Base-by-base conservation (phyloP, 345 rosid species). In the Cardamine chenopodiifolia region DNA sequence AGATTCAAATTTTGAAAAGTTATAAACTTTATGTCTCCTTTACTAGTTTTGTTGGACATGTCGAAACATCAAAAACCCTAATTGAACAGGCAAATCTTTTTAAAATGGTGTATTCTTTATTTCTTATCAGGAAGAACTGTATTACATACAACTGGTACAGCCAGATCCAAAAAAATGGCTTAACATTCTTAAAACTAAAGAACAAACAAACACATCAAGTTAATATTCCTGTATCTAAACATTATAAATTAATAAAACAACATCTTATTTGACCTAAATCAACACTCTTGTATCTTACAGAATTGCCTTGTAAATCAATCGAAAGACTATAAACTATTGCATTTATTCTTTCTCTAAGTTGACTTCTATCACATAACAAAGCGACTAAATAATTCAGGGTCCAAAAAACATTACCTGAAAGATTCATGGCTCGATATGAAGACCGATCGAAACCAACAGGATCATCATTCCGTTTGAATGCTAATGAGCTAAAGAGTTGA, bases 401-500 rank as follows among this genome's bases (percentile, higher is more conserved):
- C 6, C 5, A 10, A 26, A 56, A 44, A 19, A 62, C 29, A 23
- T 69, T 8, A 55, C 66, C 57, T 39, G 39, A 17, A 6, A 39
- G n/a, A 58, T 71, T 39, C 77, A 58, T 44, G 23, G 32, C 28
- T 72, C 4, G 7, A 58, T 65, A 49, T 3, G 77, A 50, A 50
- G 73, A 59, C 19, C 7, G 58, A 32, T 78, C 58, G 18, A 72
- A 59, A 59, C 70, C 57, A 60, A 66, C 77, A 23, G 4, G 69
- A 32, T 71, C 69, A 0, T 78, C 81, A 14, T 19, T 66, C 17
- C 65, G 40, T 42, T 52, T 78, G 35, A 78, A 72, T 0, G 81
- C 81, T 23, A 40, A 12, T 32, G 72, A 72, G 3, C 81, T 40
- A 18, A 69, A 72, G 7, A 81, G 82, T 62, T 72, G 58, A 26